These are phyloP conservation scores for Trypanosoma mega DNA, from an alignment of 208 protist species.

Conservation along the genomic window DNA sequence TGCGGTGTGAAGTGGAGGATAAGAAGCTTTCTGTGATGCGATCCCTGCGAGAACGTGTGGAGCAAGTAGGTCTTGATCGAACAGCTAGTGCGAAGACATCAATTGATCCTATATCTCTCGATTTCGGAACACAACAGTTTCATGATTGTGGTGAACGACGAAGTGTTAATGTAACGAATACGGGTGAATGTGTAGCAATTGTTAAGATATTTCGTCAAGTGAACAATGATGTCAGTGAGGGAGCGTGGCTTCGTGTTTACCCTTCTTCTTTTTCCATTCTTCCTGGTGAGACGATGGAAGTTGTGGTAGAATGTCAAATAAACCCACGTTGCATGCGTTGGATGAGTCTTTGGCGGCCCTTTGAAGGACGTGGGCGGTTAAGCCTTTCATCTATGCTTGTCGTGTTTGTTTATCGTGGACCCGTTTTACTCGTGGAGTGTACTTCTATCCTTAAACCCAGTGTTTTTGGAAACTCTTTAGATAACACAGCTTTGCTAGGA, in stretches of 20 bases:
- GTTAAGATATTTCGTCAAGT: conserved; percentile 64
- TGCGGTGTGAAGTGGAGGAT: conserved; percentile 56
- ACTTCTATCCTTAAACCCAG: conserved; percentile 58
- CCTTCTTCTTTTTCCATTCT: conserved; percentile 63
- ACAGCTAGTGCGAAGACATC: conserved; percentile 45
- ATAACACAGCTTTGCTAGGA: conserved; percentile 61
- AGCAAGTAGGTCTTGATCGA: conserved; percentile 39
- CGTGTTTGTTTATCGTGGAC: conserved; percentile 57
- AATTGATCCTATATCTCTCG: conserved; percentile 32
- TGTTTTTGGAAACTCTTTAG: conserved; percentile 78
- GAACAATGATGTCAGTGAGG: conserved; percentile 32
- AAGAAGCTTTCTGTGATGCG: conserved; percentile 53
- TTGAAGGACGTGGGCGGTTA: conserved; percentile 45
- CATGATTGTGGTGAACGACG: conserved; percentile 38
- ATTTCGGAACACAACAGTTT: conserved; percentile 71
- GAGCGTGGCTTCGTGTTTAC: conserved; percentile 71
- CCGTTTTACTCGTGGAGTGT: conserved; percentile 63
- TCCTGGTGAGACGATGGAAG: conserved; percentile 61
- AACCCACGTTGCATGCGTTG: conserved; percentile 64
- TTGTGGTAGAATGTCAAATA: conserved; percentile 56
- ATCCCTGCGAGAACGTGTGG: conserved; percentile 42
- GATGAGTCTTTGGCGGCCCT: conserved; percentile 63
- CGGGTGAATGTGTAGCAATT: conserved; percentile 61
- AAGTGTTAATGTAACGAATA: conserved; percentile 60
- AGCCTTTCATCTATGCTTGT: conserved; percentile 51